phyloP scores from a whole-genome alignment of 768 basidiomycete species.

The Amanita rimosa region DNA sequence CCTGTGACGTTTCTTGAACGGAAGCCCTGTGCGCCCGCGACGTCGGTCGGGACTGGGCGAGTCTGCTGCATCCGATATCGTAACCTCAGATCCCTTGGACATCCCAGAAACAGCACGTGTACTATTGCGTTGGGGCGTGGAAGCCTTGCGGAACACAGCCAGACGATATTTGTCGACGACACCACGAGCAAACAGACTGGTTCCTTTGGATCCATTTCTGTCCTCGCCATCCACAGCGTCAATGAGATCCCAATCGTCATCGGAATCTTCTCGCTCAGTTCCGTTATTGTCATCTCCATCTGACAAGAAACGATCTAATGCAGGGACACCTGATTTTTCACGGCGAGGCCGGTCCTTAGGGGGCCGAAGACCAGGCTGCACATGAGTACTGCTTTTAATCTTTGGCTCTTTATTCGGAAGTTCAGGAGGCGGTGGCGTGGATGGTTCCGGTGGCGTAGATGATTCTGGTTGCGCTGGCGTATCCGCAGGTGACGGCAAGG shows the following conservation, averaged over 20 bases:
- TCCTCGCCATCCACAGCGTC: slow-evolving; percentile 77
- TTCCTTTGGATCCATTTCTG: slow-evolving; percentile 67
- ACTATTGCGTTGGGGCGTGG: slow-evolving; percentile 42
- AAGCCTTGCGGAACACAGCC: slow-evolving; percentile 78
- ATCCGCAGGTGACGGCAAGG: slow-evolving; percentile 3
- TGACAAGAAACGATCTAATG: slow-evolving; percentile 62
- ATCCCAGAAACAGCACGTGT: slow-evolving; percentile 45
- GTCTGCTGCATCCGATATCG: slow-evolving; percentile 25
- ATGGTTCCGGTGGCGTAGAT: not conserved
- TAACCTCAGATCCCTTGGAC: slow-evolving; percentile 41
- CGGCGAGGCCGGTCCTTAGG: slow-evolving; percentile 33
- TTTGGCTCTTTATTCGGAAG: slow-evolving; percentile 17
- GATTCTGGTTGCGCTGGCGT: slow-evolving; percentile 1
- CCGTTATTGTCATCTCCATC: slow-evolving; percentile 37
- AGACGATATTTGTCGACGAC: slow-evolving; percentile 83
- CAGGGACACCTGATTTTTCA: slow-evolving; percentile 77
- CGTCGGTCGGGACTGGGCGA: slow-evolving; percentile 42
- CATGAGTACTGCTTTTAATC: slow-evolving; percentile 9
- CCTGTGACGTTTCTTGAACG: slow-evolving; percentile 60
- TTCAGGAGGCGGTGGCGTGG: slow-evolving; percentile 5
- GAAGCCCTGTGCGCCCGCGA: slow-evolving; percentile 60
- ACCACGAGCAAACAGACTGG: slow-evolving; percentile 82
- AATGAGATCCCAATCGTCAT: slow-evolving; percentile 90
- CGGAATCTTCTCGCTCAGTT: slow-evolving; percentile 47
- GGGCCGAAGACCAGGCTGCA: slow-evolving; percentile 15